Base-by-base conservation (phyloP, 352 stramenopile genomes). In the Phytopythium cucurbitacearum region DNA sequence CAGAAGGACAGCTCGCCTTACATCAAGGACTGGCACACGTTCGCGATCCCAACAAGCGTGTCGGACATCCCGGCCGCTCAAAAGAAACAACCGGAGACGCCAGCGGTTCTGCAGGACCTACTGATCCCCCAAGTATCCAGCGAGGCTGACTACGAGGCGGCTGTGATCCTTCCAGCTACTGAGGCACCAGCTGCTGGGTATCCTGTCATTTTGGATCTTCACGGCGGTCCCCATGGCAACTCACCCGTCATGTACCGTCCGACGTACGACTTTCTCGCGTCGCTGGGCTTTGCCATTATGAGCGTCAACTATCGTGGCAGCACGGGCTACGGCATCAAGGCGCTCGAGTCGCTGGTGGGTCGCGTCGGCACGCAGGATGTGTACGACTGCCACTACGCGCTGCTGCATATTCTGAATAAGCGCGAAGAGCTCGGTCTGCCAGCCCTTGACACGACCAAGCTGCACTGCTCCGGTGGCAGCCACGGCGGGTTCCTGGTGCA, bases 231-330 rank as follows among this genome's bases (percentile, higher is more conserved):
- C 28, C 92, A 99, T 63, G 73, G 79, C 9, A 87, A 79, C 53
- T 91, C 91, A 11, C 76, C 87, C 0, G 91, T 89, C 21, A 83
- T 76, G 35, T 98, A 96, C 67, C 67, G 91, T 37, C 71, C 80
- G 32, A 72, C 87, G 47, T 97, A 91, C 65, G 85, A 93, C 11
- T 98, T 89, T 65, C 84, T 98, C 32, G 81, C 90, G 56, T 85
- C 79, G 11, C 59, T 91, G 33, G 78, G 88, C 16, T 98, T 97
- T 64, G 93, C 88, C 5, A 76, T 98, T 51, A 67, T 98, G 36
- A 85, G 72, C 2, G 91, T 98, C 12, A 99, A 99, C 74, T 99
- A 97, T 68, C 80, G 95, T 44, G 96, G 96, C n/a, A 97, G 87
- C 13, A 97, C 80, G 15, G 96, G 95, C 21, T 99, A 97, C 65